Evolutionary conservation across 2,329 filamentous ascomycete species (phyloP), one percentile per base, ranked within the genome.

Genomic region (Capronia epimyces): DNA sequence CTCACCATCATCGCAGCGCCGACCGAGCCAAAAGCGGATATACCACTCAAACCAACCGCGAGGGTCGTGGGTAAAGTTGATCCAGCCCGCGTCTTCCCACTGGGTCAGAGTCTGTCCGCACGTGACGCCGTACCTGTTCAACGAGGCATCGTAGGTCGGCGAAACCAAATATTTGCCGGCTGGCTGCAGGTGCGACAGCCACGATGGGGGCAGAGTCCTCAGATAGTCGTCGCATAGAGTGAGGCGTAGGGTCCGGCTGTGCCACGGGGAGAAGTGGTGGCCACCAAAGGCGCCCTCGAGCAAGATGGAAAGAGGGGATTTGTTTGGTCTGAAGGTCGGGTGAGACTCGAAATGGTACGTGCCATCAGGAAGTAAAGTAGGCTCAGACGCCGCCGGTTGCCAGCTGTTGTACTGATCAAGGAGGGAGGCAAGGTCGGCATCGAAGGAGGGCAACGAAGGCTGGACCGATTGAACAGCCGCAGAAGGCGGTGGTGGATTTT

Each of bases 11-110:
- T 68, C 73, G 55, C 76, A 77, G 21, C 77, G 63, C 32, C 76
- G 59, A 0, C 76, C 76, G 18, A 66, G 67, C 63, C 72, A 79
- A 61, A 78, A 79, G 0, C 75, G 69, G 43, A 70, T 72, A 60
- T 78, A 79, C 76, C 76, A 79, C 59, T 79, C 76, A 57, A 79
- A 78, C 76, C 75, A 80, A 4, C 76, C 77, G 40, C 77, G 62
- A 1, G 77, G 72, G 60, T 80, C 77, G 46, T 72, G 71, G 20
- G 68, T 66, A 55, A 78, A 76, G n/a, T 68, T 66, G 42, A 80
- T 79, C 77, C 76, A 80, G 0, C 77, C 77, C 3, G 68, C 68
- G 0, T 71, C 73, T 59, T 80, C 77, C 77, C 77, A 79, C 55
- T 76, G 70, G 58, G 79, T 75, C 39, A 79, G 78, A 13, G 64